These are phyloP conservation scores for Paramecium sexaurelia DNA, from an alignment of 73 alveolate genomes.

Conservation along the genomic window DNA sequence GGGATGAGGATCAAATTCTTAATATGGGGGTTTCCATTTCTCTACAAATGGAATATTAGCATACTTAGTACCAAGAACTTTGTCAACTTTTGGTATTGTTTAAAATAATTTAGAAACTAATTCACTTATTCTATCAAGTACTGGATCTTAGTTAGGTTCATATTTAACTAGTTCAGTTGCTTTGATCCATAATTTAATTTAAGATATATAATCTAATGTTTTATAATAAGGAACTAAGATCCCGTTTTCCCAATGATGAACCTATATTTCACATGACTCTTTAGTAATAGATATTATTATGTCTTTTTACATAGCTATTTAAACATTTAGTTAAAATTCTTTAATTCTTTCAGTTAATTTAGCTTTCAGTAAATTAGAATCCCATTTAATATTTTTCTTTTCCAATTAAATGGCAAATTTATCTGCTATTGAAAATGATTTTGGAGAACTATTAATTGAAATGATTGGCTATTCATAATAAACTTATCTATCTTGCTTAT, in stretches of 20 bases:
- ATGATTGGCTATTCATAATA: neutral
- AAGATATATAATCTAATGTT: neutral
- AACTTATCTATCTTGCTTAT: neutral
- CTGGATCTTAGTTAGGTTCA: slow-evolving; percentile 13
- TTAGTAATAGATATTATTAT: neutral
- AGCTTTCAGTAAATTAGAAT: slow-evolving; percentile 8
- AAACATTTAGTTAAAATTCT: neutral
- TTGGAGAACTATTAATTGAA: neutral
- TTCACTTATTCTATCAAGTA: neutral
- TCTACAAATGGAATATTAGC: slow-evolving; percentile 25
- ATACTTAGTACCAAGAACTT: neutral
- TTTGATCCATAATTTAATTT: slow-evolving; percentile 16
- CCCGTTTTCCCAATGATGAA: slow-evolving; percentile 34
- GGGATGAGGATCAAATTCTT: neutral
- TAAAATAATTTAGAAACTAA: neutral
- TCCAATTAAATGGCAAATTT: neutral
- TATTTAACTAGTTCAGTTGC: neutral
- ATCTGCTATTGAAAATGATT: slow-evolving; percentile 11
- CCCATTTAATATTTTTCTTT: neutral
- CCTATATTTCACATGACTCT: neutral
- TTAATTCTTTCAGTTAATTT: neutral
- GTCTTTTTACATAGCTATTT: neutral
- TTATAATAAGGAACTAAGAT: neutral
- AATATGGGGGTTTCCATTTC: slow-evolving; percentile 56
- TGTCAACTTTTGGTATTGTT: slow-evolving; percentile 23